These are phyloP conservation scores for Chytriomyces sp. DNA, from an alignment of 192 early-diverging fungal species.

Conservation along the genomic window DNA sequence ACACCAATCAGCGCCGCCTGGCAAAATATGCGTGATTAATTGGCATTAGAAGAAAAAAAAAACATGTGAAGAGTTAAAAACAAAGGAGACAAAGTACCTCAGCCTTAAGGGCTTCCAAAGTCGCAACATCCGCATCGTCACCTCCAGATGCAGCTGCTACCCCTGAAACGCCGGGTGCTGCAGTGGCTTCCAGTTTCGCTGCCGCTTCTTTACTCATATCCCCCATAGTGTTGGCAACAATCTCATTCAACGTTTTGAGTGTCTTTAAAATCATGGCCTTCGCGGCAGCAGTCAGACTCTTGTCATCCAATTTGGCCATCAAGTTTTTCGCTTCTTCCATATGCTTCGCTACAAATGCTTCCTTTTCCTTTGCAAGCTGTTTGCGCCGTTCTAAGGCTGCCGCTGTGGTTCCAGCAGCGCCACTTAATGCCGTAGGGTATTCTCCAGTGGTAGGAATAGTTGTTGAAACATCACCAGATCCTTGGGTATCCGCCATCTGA, in stretches of 20 bases:
- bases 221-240: constrained; percentile 28
- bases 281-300: constrained; percentile 42
- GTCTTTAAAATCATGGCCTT: constrained; percentile 37
- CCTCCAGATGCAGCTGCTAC: constrained; percentile 4
- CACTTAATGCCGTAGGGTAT: constrained; percentile 44
- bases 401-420: constrained; percentile 53
- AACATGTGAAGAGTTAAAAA: constrained; percentile 7
- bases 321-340: constrained; percentile 70
- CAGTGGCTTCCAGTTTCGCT: background rate
- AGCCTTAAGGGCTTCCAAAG: constrained; percentile 66
- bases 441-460: constrained; percentile 6
- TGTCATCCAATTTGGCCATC: constrained; percentile 61
- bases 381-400: constrained; percentile 39
- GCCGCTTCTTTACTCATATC: constrained; percentile 16
- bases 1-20: constrained; percentile 50
- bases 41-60: no score
- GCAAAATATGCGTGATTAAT: background rate
- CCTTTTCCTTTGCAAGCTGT: constrained; percentile 65
- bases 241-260: constrained; percentile 38
- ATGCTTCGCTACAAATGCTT: constrained; percentile 60
- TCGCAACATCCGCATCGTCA: constrained; percentile 50
- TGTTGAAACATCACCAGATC: constrained; percentile 11
- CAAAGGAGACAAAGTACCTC: constrained; percentile 49
- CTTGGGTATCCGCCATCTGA: background rate
- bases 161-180: background rate